phyloP scores from a whole-genome alignment of 352 stramenopile genomes.

The Globisporangium acanthophoron region DNA sequence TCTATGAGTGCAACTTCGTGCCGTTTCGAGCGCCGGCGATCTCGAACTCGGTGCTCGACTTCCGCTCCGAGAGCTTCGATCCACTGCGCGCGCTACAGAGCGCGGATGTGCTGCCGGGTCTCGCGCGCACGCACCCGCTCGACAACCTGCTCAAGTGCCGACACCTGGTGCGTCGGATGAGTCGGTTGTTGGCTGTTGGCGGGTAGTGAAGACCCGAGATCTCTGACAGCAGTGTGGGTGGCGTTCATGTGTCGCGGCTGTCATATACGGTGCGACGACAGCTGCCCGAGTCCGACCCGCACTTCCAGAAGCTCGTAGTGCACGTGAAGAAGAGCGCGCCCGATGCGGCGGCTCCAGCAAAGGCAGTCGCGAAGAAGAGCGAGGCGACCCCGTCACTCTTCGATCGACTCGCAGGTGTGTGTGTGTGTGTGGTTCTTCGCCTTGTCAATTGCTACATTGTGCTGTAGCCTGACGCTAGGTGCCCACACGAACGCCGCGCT shows the following conservation, averaged over 20 bases:
- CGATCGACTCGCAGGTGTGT: conserved; percentile 49
- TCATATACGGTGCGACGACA: conserved; percentile 6
- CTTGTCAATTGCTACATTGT: conserved; percentile 8
- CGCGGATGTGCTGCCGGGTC: conserved; percentile 8
- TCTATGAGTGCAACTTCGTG: conserved; percentile 36
- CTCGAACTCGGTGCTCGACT: conserved; percentile 32
- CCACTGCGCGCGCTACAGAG: conserved; percentile 36
- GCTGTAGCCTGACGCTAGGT: background rate
- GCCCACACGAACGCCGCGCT: background rate
- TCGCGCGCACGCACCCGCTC: conserved; percentile 40
- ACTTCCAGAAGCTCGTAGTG: conserved; percentile 37
- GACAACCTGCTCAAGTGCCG: conserved; percentile 89
- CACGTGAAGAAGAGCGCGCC: conserved; percentile 23
- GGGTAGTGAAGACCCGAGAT: background rate
- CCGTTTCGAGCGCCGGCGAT: conserved; percentile 14
- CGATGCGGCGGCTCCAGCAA: conserved; percentile 6
- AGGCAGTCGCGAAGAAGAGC: conserved; percentile 8
- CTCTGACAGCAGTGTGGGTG: too few species aligned
- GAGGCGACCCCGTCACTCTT: conserved; percentile 31
- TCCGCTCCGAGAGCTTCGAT: conserved; percentile 48
- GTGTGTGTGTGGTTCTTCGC: background rate
- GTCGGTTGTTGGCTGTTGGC: background rate
- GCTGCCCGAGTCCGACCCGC: conserved; percentile 57
- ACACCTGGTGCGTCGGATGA: conserved; percentile 33
- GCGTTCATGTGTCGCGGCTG: too few species aligned